Percentiles rank a stretch among this genome's conserved stretches.
Conservation (phyloP, 768 basidiomycete genomes). For the Scleroderma bovista region DNA sequence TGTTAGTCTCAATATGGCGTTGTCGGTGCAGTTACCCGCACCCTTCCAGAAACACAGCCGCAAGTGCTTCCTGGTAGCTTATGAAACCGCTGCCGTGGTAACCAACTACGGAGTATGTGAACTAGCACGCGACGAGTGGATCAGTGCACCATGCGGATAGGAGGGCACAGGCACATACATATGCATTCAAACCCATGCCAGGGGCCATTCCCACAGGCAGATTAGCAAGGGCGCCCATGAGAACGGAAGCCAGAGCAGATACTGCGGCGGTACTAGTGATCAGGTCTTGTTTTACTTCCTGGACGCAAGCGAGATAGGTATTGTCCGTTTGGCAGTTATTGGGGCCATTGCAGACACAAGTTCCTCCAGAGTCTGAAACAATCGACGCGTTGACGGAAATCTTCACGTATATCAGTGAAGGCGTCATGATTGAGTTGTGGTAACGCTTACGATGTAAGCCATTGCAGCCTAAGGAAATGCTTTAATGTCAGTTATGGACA, state of each 20-base stretch:
- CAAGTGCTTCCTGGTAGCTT: conserved; percentile 72
- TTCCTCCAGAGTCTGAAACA: conserved; percentile 69
- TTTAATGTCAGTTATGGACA: conserved; percentile 5
- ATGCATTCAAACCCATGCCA: conserved; percentile 78
- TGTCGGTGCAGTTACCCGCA: conserved; percentile 27
- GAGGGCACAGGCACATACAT: conserved; percentile 41
- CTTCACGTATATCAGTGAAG: conserved; percentile 27
- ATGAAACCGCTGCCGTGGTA: conserved; percentile 70
- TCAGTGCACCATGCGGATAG: not conserved
- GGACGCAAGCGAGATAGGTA: conserved; percentile 51
- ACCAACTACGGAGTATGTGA: conserved; percentile 85
- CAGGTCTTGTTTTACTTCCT: conserved; percentile 64
- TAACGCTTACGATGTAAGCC: conserved; percentile 68
- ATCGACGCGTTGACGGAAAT: conserved; percentile 86
- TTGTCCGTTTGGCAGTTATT: conserved; percentile 51
- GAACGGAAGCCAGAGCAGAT: conserved; percentile 64
- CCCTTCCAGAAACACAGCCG: conserved; percentile 88
- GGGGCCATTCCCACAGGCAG: conserved; percentile 88
- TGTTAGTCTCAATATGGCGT: not conserved
- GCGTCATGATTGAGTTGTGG: conserved; percentile 1
- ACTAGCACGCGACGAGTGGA: conserved; percentile 39
- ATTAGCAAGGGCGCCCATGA: conserved; percentile 83
- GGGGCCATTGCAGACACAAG: conserved; percentile 64
- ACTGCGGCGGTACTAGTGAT: conserved; percentile 81
- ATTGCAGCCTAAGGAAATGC: conserved; percentile 53